Percentiles rank a stretch among this genome's conserved stretches.
Evolutionary conservation across 129 eudicot genomes (phyloP).

Genomic region (Lactuca sativa): DNA sequence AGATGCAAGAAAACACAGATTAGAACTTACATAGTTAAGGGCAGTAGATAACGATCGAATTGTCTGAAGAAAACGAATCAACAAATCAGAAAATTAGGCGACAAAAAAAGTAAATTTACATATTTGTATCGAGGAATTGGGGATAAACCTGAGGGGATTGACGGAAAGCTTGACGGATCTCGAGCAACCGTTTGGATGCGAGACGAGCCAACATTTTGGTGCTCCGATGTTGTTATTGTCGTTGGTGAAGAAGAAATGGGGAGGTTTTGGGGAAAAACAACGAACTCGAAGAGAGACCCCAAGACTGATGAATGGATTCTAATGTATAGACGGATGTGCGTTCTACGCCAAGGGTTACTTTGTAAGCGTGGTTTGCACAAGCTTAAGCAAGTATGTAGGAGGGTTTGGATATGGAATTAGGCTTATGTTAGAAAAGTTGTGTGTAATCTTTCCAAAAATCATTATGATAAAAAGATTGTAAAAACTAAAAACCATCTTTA

Average conservation of each 20-base stretch:
- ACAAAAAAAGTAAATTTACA: background rate
- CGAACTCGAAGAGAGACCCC: background rate
- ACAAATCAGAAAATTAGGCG: conserved; percentile 1
- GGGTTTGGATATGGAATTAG: background rate
- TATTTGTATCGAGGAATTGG: background rate
- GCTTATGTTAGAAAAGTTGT: background rate
- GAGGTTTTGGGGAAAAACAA: conserved; percentile 12
- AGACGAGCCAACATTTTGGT: conserved; percentile 76
- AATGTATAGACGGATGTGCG: conserved; percentile 10
- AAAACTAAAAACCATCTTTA: too few relatives aligned
- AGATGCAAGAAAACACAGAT: background rate
- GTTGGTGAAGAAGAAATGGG: conserved; percentile 15
- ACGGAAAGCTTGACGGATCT: conserved; percentile 89
- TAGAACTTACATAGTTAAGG: conserved; percentile 76
- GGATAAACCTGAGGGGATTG: conserved; percentile 56
- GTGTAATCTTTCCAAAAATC: too few relatives aligned
- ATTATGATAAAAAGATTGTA: too few relatives aligned
- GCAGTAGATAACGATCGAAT: conserved; percentile 89
- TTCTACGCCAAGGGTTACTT: conserved; percentile 10
- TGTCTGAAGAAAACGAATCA: conserved; percentile 40
- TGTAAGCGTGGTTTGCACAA: conserved; percentile 33
- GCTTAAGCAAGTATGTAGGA: background rate
- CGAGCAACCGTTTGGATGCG: conserved; percentile 70
- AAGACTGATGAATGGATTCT: conserved; percentile 8
- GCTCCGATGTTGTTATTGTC: conserved; percentile 10